These are phyloP conservation scores for Melampsora larici-populina DNA, from an alignment of 1,284 basidiomycete genomes.

Conservation along the genomic window DNA sequence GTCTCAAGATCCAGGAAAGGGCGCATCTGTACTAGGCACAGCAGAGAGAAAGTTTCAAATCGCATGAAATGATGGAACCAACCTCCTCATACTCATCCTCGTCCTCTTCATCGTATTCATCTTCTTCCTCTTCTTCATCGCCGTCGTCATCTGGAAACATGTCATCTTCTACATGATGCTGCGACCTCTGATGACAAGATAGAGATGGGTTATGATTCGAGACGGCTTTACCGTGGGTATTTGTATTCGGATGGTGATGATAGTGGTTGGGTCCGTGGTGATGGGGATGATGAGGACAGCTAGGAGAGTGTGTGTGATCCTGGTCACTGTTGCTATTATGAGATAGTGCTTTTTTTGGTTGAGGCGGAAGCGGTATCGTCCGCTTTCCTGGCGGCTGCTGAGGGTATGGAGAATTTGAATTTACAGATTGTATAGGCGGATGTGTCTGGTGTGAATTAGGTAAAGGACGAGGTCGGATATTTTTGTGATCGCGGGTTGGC, in stretches of 20 bases:
- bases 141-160: constrained; percentile 54
- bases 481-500: constrained; percentile 49
- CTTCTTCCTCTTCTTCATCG: constrained; percentile 66
- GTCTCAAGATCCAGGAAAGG: constrained; percentile 4
- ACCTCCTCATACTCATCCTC: constrained; percentile 61
- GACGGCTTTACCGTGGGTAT: constrained; percentile 32
- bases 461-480: constrained; percentile 46
- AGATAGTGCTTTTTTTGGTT: constrained; percentile 39
- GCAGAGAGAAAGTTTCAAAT: no score
- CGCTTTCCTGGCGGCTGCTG: constrained; percentile 31
- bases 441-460: constrained; percentile 42
- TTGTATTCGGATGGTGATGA: constrained; percentile 5
- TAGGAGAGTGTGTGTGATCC: constrained; percentile 49
- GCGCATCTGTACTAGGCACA: neutral
- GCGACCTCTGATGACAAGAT: constrained; percentile 48
- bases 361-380: constrained; percentile 32
- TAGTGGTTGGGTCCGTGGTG: constrained; percentile 43
- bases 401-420: constrained; percentile 22
- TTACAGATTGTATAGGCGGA: constrained; percentile 44
- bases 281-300: constrained; percentile 50
- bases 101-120: constrained; percentile 54
- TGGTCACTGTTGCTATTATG: constrained; percentile 47
- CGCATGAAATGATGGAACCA: constrained; percentile 35
- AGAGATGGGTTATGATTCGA: constrained; percentile 53
- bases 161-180: constrained; percentile 40